Conservation (phyloP, 1,139 yeast genomes). For the Ogataea hybrid region DNA sequence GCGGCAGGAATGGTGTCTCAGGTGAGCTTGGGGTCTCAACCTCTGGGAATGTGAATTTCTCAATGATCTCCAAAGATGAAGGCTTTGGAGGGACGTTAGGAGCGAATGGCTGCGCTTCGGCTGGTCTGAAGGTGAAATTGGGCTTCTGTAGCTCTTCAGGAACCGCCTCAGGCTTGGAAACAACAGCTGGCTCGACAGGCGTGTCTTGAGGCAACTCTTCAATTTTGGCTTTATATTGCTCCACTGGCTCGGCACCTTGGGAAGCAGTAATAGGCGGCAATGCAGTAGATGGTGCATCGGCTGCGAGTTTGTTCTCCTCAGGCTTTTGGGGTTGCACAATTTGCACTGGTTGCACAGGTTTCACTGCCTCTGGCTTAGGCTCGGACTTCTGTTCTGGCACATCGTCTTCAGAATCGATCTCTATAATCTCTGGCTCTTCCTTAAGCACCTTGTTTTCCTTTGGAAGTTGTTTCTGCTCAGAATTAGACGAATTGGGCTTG, state of each 20-base stretch:
- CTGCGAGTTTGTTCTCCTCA: background rate
- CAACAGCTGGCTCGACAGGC: background rate
- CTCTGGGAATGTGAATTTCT: constrained; percentile 16
- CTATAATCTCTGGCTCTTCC: constrained; percentile 7
- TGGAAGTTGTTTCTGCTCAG: background rate
- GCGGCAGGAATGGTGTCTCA: constrained; percentile 9
- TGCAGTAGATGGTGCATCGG: background rate
- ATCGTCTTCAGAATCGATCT: constrained; percentile 4
- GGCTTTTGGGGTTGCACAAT: background rate
- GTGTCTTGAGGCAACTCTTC: background rate
- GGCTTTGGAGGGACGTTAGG: background rate
- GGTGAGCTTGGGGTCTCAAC: constrained; percentile 10
- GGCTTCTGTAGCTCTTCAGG: background rate
- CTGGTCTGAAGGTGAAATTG: too few species aligned
- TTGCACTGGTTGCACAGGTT: background rate
- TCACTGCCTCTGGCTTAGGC: background rate
- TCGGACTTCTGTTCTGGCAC: background rate
- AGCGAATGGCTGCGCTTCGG: background rate
- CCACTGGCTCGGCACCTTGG: background rate
- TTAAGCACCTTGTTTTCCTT: background rate
- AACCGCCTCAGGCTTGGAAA: background rate
- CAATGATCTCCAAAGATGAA: constrained; percentile 13
- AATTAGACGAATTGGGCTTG: background rate
- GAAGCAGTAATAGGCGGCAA: background rate
- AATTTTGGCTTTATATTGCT: background rate